phyloP scores from a whole-genome alignment of 768 basidiomycete species.

The Kwoniella sp. region DNA sequence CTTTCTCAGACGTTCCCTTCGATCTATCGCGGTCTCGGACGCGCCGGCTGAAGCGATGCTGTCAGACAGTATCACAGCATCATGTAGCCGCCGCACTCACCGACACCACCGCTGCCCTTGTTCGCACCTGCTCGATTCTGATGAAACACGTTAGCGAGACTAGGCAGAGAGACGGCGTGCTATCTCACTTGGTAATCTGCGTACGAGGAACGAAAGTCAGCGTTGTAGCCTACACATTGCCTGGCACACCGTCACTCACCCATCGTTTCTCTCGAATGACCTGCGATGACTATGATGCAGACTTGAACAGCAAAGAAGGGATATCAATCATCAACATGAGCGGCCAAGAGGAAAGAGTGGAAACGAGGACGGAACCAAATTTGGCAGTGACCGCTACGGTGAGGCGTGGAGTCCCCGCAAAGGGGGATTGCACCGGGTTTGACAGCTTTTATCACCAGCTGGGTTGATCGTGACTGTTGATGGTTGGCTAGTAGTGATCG shows the following conservation, averaged over 20 bases:
- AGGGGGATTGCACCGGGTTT: background rate
- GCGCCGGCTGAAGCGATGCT: conserved; percentile 76
- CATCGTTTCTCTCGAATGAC: too few relatives aligned
- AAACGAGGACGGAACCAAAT: conserved; percentile 14
- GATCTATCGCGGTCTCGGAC: conserved; percentile 90
- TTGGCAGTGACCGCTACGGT: background rate
- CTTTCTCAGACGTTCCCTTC: conserved; percentile 88
- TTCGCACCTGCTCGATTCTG: conserved; percentile 50
- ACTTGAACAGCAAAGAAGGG: too few relatives aligned
- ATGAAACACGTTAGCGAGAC: too few relatives aligned
- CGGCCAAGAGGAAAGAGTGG: background rate
- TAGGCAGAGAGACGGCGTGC: background rate
- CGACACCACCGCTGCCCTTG: conserved; percentile 50
- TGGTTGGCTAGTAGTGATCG: background rate
- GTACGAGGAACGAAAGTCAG: background rate
- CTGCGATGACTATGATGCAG: too few relatives aligned
- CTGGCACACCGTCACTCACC: too few relatives aligned
- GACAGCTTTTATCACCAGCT: too few relatives aligned
- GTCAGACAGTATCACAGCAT: background rate
- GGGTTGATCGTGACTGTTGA: background rate
- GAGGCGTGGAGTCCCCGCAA: background rate
- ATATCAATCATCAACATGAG: too few relatives aligned
- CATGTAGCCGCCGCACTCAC: conserved; percentile 24
- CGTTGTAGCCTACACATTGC: too few relatives aligned
- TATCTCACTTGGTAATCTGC: background rate